Evolutionary conservation across 306 rosid species (phyloP), one percentile per base, ranked within the genome.

Genomic region (Casuarina equisetifolia): DNA sequence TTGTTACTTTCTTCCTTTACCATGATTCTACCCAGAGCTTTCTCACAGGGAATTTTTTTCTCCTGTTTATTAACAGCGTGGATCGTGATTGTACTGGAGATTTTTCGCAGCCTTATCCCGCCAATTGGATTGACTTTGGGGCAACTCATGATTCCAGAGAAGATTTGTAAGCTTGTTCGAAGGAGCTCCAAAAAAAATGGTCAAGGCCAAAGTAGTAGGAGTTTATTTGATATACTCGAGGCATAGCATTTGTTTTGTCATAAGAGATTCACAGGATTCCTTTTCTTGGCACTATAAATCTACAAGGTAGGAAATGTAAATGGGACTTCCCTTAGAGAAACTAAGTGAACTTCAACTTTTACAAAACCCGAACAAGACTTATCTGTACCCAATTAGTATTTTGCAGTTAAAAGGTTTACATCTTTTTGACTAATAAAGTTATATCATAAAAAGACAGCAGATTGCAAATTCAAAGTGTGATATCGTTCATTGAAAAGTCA

Each of bases 61-160:
- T 20, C 68, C 38, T 82, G 67, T 82, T 78, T 51, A 71, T 78
- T 36, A 70, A 82, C 93, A 89, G 97, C 64, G 85, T 81, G 62
- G 87, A 84, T 54, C 77, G 78, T 49, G 86, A 82, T n/a, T 75
- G 72, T 72, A 78, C 69, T 13, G 84, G 67, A 35, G 87, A 63
- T 72, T 76, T 86, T 78, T 54, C 76, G 35, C 74, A 63, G 76
- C 89, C 83, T 61, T 11, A 36, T 72, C 78, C 85, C 45, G 76
- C 78, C 72, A 78, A 77, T 85, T 82, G 78, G 51, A 91, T 82
- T 53, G 66, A 78, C 72, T 80, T 82, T 43, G 76, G 51, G 58
- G 83, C 80, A 72, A 62, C 51, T 64, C 69, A 25, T 61, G 57
- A 78, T 77, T 71, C 5, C 6, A 38, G 53, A 72, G 71, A 64